Percentiles rank a stretch among this genome's conserved stretches.
These are phyloP conservation scores for Curvularia spicifera DNA, from an alignment of 2,329 filamentous ascomycete species.

Conservation along the genomic window DNA sequence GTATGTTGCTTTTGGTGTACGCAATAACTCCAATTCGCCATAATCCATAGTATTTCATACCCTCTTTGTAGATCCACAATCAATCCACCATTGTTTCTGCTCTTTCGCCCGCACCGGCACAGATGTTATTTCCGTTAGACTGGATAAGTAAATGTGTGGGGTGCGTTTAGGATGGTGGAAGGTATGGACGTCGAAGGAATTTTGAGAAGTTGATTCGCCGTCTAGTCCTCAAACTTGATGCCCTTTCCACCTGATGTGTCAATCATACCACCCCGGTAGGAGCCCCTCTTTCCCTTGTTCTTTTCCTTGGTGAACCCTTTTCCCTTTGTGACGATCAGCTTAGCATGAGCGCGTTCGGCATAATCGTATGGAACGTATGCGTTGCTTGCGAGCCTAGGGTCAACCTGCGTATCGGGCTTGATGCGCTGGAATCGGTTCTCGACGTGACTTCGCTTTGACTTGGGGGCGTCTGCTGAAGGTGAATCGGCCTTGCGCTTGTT, in stretches of 20 bases:
- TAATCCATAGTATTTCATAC: not conserved
- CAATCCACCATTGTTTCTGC: not conserved
- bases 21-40: constrained; percentile 19
- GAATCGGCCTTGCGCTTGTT: constrained; percentile 53
- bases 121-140: not conserved
- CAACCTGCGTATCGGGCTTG: constrained; percentile 70
- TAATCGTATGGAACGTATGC: constrained; percentile 85
- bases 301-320: constrained; percentile 99
- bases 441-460: constrained; percentile 42
- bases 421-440: constrained; percentile 76
- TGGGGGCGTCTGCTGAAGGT: constrained; percentile 42
- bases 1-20: constrained; percentile 33
- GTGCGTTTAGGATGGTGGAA: not conserved
- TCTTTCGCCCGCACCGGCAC: not conserved
- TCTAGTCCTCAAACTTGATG: constrained; percentile 89
- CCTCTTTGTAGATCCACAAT: not conserved
- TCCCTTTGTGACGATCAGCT: constrained; percentile 87
- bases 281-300: constrained; percentile 84
- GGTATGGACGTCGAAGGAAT: not conserved
- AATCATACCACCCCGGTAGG: constrained; percentile 87
- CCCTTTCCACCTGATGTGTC: constrained; percentile 82
- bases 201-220: not conserved
- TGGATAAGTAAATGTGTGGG: not conserved
- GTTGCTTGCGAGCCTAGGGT: constrained; percentile 76
- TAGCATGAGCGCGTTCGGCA: constrained; percentile 84